Base-by-base conservation (phyloP, 768 basidiomycete genomes). In the Calvatia gigantea region DNA sequence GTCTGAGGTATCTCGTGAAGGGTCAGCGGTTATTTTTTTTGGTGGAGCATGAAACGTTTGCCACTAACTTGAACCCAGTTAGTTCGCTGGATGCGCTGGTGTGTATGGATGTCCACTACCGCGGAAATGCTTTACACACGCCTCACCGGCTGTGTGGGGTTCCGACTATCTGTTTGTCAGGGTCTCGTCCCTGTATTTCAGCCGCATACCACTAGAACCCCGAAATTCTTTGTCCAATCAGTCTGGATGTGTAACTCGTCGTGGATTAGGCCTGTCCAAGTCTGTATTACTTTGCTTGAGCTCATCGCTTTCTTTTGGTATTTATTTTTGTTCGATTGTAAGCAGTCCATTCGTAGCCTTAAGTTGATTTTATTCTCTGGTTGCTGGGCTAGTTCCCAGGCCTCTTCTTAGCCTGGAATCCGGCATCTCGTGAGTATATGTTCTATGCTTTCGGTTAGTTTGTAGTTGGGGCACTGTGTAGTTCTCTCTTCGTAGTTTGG, bases 121-220 rank as follows among this genome's bases (percentile, higher is more conserved):
- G n/a, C n/a, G n/a, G n/a, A n/a, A n/a, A n/a, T n/a, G n/a, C n/a
- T n/a, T n/a, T n/a, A n/a, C n/a, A n/a, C n/a, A n/a, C n/a, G n/a
- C n/a, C n/a, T n/a, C n/a, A n/a, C n/a, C n/a, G n/a, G n/a, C n/a
- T n/a, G n/a, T n/a, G n/a, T n/a, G n/a, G n/a, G n/a, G n/a, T n/a
- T n/a, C n/a, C n/a, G n/a, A n/a, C n/a, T n/a, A n/a, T n/a, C n/a
- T n/a, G n/a, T n/a, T n/a, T n/a, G n/a, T n/a, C n/a, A n/a, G n/a
- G n/a, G n/a, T n/a, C n/a, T n/a, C n/a, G n/a, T n/a, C n/a, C n/a
- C n/a, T n/a, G n/a, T n/a, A n/a, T n/a, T n/a, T n/a, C n/a, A n/a
- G n/a, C n/a, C n/a, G n/a, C n/a, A n/a, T n/a, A n/a, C 45, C 45
- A 46, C 45, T 46, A 46, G 29, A 46, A 46, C 45, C 45, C 45